Evolutionary conservation across 169 alveolate genomes (phyloP).

Genomic region (Plasmodium berghei): DNA sequence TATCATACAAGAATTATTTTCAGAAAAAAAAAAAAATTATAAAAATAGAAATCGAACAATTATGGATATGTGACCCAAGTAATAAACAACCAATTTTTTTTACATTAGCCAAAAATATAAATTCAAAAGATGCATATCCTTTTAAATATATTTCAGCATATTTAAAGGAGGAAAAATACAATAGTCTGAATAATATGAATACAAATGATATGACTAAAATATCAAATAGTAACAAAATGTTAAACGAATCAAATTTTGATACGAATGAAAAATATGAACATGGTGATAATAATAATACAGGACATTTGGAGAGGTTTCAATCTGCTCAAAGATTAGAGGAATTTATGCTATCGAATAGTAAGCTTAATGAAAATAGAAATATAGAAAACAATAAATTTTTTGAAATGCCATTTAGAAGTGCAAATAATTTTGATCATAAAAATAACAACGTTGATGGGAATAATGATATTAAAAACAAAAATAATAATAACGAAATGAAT

Average conservation of each 20-base stretch:
- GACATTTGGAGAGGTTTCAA: conserved; percentile 18
- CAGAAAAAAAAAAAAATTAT: conserved; percentile 68
- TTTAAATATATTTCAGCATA: conserved; percentile 58
- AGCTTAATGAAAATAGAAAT: not conserved
- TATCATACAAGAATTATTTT: conserved; percentile 65
- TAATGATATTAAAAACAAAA: not conserved
- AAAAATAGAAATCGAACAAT: conserved; percentile 73
- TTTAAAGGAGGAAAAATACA: conserved; percentile 44
- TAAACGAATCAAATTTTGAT: not conserved
- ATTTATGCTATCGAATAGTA: conserved; percentile 6
- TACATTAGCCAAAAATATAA: conserved; percentile 57
- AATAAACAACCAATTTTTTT: conserved; percentile 76
- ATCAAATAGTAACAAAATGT: not conserved
- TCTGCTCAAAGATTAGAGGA: conserved; percentile 50
- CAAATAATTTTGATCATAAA: not conserved
- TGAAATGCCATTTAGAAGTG: not conserved
- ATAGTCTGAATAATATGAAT: not conserved
- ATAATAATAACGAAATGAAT: not conserved
- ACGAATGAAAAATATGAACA: not conserved
- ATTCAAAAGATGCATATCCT: conserved; percentile 65
- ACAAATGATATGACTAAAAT: not conserved
- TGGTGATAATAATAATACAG: not conserved
- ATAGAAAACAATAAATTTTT: not conserved
- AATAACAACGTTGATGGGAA: not conserved
- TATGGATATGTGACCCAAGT: conserved; percentile 78